These are phyloP conservation scores for Acanthamoeba lenticulata DNA, from an alignment of 208 protist genomes.

Conservation along the genomic window DNA sequence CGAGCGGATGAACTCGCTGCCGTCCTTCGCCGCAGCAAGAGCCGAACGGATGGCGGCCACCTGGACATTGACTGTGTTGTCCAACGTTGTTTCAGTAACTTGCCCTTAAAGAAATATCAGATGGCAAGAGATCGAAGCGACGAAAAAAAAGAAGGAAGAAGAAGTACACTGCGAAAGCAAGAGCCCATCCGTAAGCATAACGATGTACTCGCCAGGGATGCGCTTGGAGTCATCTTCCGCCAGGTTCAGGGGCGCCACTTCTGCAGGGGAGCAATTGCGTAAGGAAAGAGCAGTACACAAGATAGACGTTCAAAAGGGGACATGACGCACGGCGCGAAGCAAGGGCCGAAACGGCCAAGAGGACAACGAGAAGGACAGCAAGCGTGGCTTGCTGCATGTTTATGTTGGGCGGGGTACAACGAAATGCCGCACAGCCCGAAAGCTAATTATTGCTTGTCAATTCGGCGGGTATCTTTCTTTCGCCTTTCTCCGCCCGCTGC, in stretches of 20 bases:
- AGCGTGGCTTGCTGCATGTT: not conserved
- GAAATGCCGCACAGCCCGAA: no score
- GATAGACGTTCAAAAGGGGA: no score
- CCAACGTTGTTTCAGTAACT: not conserved
- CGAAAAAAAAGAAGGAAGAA: not conserved
- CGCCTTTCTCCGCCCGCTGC: no score
- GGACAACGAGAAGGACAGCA: not conserved
- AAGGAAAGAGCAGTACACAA: no score
- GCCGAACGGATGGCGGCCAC: not conserved
- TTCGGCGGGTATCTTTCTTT: no score
- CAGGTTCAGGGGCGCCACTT: not conserved
- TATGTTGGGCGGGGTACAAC: no score
- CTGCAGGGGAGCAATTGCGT: not conserved
- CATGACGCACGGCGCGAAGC: conserved; percentile 4
- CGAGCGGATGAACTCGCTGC: not conserved
- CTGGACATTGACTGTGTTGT: not conserved
- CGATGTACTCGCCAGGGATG: conserved; percentile 62
- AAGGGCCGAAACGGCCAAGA: not conserved
- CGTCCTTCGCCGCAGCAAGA: not conserved
- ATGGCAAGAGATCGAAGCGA: not conserved
- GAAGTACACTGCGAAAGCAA: not conserved
- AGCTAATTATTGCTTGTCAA: no score
- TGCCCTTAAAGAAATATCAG: not conserved
- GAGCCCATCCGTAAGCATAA: not conserved
- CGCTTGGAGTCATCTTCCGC: not conserved